A percentile compares a stretch with the other conserved stretches of the same genome.
Evolutionary conservation across 2,329 filamentous ascomycete species (phyloP).

Genomic region (Metarhizium brunneum): DNA sequence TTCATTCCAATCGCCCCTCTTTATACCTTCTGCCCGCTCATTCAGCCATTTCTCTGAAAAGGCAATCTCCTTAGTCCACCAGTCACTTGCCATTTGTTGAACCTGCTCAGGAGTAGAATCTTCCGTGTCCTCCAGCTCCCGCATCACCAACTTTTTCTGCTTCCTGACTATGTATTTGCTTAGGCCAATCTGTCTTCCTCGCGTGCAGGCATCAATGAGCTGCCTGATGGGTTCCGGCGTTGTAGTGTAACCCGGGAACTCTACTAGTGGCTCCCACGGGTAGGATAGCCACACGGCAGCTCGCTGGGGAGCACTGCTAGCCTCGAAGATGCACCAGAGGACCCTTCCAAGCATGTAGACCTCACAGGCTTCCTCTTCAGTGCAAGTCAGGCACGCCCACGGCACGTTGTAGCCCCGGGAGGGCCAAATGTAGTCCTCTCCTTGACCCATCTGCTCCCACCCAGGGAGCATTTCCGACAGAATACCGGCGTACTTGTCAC

Average conservation of each 20-base stretch:
- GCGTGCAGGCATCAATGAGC: conserved; percentile 44
- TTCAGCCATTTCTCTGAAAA: conserved; percentile 38
- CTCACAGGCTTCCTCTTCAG: conserved; percentile 47
- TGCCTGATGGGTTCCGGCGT: conserved; percentile 36
- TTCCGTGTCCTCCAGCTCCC: conserved; percentile 20
- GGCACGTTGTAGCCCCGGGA: conserved; percentile 43
- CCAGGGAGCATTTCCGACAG: conserved; percentile 35
- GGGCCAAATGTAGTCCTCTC: conserved; percentile 39
- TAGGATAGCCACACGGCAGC: conserved; percentile 52
- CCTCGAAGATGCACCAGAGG: conserved; percentile 55
- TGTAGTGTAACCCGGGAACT: conserved; percentile 43
- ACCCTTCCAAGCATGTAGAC: conserved; percentile 55
- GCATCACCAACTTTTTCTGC: conserved; percentile 36
- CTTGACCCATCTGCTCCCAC: conserved; percentile 31
- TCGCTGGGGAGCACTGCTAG: conserved; percentile 46
- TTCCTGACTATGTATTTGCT: conserved; percentile 34
- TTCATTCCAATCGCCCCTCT: conserved; percentile 35
- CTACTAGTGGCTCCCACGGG: conserved; percentile 42
- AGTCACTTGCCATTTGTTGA: conserved; percentile 29
- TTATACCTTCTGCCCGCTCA: conserved; percentile 27
- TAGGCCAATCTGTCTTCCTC: conserved; percentile 35
- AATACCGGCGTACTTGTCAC: conserved; percentile 29
- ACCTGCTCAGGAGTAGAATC: conserved; percentile 26
- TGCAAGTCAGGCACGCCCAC: conserved; percentile 42
- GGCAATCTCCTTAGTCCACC: conserved; percentile 40